Conservation (phyloP, 139 green algal genomes). For the Tetradesmus lagerheimii region DNA sequence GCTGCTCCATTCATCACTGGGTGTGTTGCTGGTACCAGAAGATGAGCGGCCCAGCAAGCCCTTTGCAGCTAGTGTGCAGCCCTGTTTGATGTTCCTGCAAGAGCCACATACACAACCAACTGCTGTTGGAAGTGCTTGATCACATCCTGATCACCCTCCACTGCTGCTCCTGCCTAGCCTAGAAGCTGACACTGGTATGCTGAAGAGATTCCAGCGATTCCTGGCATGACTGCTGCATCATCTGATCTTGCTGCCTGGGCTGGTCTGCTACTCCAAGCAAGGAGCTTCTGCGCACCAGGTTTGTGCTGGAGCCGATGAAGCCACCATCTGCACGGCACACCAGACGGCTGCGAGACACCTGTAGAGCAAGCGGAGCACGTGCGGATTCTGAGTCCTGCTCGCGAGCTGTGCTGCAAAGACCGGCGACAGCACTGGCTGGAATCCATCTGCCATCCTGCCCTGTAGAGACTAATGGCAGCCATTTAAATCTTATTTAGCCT, state of each 20-base stretch:
- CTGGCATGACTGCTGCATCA: neutral
- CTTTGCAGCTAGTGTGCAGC: neutral
- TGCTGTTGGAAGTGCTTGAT: neutral
- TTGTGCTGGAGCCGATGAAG: constrained; percentile 83
- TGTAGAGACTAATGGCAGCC: neutral
- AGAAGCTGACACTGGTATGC: neutral
- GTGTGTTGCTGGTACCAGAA: too few species aligned
- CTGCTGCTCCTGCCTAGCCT: neutral
- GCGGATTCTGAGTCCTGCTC: neutral
- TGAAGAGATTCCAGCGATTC: neutral
- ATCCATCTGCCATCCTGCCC: neutral
- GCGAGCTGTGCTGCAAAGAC: neutral
- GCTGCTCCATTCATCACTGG: neutral
- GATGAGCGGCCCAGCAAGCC: neutral
- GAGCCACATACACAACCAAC: neutral
- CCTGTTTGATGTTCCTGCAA: neutral
- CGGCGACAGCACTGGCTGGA: neutral
- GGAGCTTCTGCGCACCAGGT: constrained; percentile 68
- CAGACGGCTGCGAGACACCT: constrained; percentile 52
- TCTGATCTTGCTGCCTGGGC: neutral
- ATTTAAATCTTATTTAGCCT: neutral
- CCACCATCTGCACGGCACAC: constrained; percentile 71
- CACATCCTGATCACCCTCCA: neutral
- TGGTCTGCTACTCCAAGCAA: neutral
- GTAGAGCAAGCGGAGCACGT: neutral